Percentiles rank a stretch among this genome's conserved stretches.
phyloP scores from a whole-genome alignment of 148 eudicot genomes.

The Rhododendron ferrugineum region DNA sequence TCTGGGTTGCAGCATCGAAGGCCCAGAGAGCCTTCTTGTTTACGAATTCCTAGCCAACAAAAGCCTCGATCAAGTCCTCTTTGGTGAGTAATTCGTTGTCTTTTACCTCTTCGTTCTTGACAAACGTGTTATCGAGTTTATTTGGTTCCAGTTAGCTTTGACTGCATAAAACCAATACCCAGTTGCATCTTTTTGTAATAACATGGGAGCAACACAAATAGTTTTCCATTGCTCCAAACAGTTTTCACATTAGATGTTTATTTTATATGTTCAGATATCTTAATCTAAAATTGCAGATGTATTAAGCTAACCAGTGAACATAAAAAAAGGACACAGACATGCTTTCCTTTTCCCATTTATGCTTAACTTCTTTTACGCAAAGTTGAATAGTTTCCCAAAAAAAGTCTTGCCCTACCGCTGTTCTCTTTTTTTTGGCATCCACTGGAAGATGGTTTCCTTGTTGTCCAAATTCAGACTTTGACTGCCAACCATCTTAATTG shows the following conservation, averaged over 20 bases:
- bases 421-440: not conserved
- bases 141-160: not conserved
- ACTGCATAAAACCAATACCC: not conserved
- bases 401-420: not conserved
- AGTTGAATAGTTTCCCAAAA: not conserved
- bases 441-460: not conserved
- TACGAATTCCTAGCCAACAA: conserved; percentile 60
- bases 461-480: not conserved
- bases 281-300: not conserved
- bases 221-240: not conserved
- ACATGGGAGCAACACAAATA: not conserved
- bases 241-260: not conserved
- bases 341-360: not conserved
- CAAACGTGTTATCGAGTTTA: not conserved
- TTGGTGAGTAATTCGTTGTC: conserved; percentile 34
- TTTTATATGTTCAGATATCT: not conserved
- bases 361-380: not conserved
- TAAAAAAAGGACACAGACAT: not conserved
- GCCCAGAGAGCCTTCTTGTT: conserved; percentile 69
- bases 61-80: conserved; percentile 59
- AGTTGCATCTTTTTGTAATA: not conserved
- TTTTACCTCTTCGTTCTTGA: no score
- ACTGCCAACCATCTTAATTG: not conserved
- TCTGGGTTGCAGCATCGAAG: conserved; percentile 63
- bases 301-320: not conserved